These are phyloP conservation scores for Litchi chinensis DNA, from an alignment of 345 rosid species.

Conservation along the genomic window DNA sequence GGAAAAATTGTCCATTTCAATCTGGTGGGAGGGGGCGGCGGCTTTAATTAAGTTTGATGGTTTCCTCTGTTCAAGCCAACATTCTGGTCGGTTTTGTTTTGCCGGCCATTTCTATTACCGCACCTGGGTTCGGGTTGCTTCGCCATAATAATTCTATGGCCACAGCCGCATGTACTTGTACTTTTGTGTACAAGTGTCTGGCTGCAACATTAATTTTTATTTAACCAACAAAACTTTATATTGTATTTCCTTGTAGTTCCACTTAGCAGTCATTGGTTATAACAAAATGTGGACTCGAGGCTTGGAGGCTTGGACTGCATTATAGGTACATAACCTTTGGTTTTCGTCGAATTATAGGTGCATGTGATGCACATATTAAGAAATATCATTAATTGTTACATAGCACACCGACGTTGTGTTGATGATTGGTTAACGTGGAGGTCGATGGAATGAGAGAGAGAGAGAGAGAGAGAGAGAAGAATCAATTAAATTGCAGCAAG, in stretches of 20 bases:
- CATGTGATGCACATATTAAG: too few species aligned
- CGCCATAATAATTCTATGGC: neutral
- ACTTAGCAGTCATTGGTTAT: too few species aligned
- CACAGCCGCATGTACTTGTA: conserved; percentile 1
- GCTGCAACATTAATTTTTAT: neutral
- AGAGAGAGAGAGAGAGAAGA: neutral
- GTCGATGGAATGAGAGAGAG: neutral
- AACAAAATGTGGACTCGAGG: neutral
- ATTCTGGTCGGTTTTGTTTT: conserved; percentile 18
- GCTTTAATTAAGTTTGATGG: conserved; percentile 4
- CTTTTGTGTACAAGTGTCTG: conserved; percentile 1
- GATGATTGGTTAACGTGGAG: neutral
- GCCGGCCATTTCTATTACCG: conserved; percentile 14
- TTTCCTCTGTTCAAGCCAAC: conserved; percentile 20
- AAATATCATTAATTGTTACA: neutral
- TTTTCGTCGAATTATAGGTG: neutral
- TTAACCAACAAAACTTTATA: too few species aligned
- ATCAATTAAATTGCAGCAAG: neutral
- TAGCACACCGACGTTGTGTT: neutral
- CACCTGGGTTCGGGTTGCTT: neutral
- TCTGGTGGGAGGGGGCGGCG: too few species aligned
- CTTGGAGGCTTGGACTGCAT: too few species aligned
- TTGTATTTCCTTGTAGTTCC: too few species aligned
- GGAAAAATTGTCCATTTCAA: conserved; percentile 18
- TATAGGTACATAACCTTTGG: neutral